Conservation (phyloP, 352 stramenopile species). For the Phytopythium ostracodes region DNA sequence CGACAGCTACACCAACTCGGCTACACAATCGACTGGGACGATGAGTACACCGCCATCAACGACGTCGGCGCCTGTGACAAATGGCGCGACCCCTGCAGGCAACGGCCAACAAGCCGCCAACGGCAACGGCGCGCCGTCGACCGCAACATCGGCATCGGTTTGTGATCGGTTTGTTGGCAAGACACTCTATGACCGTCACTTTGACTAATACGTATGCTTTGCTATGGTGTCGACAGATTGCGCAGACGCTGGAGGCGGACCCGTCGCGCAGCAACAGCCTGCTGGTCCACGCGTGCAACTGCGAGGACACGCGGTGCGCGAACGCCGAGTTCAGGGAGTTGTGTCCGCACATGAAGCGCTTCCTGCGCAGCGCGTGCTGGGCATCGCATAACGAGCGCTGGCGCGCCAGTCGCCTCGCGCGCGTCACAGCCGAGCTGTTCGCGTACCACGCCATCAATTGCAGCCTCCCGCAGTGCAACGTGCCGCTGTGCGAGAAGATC, state of each 20-base stretch:
- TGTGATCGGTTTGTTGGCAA: not conserved
- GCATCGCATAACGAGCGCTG: constrained; percentile 57
- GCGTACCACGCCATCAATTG: constrained; percentile 48
- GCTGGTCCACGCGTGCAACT: constrained; percentile 56
- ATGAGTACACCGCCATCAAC: not conserved
- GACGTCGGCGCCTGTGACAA: not conserved
- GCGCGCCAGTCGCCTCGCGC: constrained; percentile 39
- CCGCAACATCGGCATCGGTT: constrained; percentile 14
- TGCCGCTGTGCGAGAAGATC: constrained; percentile 38
- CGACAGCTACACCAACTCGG: not conserved
- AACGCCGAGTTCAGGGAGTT: constrained; percentile 34
- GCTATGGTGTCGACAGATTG: constrained; percentile 22
- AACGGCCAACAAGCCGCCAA: not conserved
- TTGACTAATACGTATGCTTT: not conserved
- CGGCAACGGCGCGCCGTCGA: constrained; percentile 11
- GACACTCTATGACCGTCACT: not conserved
- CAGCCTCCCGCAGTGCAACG: constrained; percentile 27
- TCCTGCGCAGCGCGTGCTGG: constrained; percentile 63
- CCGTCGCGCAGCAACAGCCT: constrained; percentile 44
- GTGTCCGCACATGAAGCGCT: constrained; percentile 63
- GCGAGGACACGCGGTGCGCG: constrained; percentile 36
- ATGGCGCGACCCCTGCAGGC: not conserved
- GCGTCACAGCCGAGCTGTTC: constrained; percentile 49
- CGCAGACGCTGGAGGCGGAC: constrained; percentile 33
- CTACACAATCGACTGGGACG: not conserved